Evolutionary conservation across 371 early-diverging fungal genomes (phyloP).

Genomic region (Mortierella sp.): DNA sequence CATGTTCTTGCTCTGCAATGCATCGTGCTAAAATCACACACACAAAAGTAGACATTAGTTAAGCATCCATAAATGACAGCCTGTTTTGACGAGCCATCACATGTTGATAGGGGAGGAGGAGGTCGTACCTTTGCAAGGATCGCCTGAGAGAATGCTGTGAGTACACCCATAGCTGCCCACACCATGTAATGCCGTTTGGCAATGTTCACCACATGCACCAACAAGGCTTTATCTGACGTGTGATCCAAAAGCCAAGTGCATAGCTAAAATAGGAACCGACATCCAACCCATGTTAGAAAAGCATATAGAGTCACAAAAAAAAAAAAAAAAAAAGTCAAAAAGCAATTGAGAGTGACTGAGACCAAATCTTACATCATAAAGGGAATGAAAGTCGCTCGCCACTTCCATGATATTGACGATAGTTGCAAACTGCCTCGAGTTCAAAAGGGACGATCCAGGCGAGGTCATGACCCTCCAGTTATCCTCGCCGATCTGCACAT

Average conservation of each 20-base stretch:
- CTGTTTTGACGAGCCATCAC: too few species aligned
- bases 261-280: slow-evolving; percentile 39
- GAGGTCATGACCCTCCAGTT: slow-evolving; percentile 87
- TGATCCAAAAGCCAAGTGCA: slow-evolving; percentile 75
- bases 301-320: too few species aligned
- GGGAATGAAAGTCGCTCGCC: slow-evolving; percentile 64
- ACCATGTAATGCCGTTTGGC: slow-evolving; percentile 65
- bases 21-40: slow-evolving; percentile 61
- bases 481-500: slow-evolving; percentile 77
- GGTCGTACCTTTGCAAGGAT: slow-evolving; percentile 46
- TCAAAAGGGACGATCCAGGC: slow-evolving; percentile 81
- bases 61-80: too few species aligned
- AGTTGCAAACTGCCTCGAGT: slow-evolving; percentile 73
- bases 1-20: slow-evolving; percentile 45
- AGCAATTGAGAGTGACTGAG: too few species aligned
- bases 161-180: slow-evolving; percentile 66
- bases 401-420: slow-evolving; percentile 67
- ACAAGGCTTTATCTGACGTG: slow-evolving; percentile 62
- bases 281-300: neutral
- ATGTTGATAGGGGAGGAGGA: too few species aligned
- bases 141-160: slow-evolving; percentile 48
- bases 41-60: too few species aligned
- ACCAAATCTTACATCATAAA: slow-evolving; percentile 63
- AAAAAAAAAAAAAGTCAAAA: too few species aligned
- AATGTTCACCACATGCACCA: slow-evolving; percentile 64